Evolutionary conservation across 2,329 filamentous ascomycete genomes (phyloP).

Genomic region (Sclerotinia borealis): DNA sequence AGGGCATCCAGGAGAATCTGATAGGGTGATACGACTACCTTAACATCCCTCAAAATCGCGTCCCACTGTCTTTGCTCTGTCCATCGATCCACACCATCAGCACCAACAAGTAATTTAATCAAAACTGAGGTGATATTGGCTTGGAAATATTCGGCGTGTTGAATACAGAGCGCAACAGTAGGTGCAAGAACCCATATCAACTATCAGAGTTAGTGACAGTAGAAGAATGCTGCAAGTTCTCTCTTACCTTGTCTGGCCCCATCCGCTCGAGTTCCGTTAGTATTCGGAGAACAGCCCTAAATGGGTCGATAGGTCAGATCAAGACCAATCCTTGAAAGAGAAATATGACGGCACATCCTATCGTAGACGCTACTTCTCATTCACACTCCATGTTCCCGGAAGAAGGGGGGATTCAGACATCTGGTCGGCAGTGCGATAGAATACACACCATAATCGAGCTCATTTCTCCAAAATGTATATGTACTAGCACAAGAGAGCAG

Average conservation of each 20-base stretch:
- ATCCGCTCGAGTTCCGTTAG: slow-evolving; percentile 54
- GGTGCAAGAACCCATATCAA: slow-evolving; percentile 69
- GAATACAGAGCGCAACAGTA: slow-evolving; percentile 59
- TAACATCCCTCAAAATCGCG: slow-evolving; percentile 47
- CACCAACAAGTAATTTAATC: slow-evolving; percentile 48
- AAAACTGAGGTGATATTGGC: slow-evolving; percentile 51
- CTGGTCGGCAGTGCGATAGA: neutral
- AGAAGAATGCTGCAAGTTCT: neutral
- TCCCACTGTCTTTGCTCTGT: slow-evolving; percentile 55
- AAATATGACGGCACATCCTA: neutral
- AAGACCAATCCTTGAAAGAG: neutral
- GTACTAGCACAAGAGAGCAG: too few species aligned
- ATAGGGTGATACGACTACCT: slow-evolving; percentile 57
- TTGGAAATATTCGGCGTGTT: slow-evolving; percentile 57
- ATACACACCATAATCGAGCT: neutral
- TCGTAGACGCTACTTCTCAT: neutral
- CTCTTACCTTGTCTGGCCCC: slow-evolving; percentile 45
- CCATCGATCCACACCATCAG: slow-evolving; percentile 57
- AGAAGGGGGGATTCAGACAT: neutral
- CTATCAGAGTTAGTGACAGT: slow-evolving; percentile 29
- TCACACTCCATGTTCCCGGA: neutral
- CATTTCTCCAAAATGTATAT: too few species aligned
- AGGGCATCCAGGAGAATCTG: slow-evolving; percentile 55
- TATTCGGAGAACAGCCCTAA: slow-evolving; percentile 57
- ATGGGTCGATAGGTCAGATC: neutral